Conservation (phyloP, 2,329 filamentous ascomycete genomes). For the Fusarium algeriense region DNA sequence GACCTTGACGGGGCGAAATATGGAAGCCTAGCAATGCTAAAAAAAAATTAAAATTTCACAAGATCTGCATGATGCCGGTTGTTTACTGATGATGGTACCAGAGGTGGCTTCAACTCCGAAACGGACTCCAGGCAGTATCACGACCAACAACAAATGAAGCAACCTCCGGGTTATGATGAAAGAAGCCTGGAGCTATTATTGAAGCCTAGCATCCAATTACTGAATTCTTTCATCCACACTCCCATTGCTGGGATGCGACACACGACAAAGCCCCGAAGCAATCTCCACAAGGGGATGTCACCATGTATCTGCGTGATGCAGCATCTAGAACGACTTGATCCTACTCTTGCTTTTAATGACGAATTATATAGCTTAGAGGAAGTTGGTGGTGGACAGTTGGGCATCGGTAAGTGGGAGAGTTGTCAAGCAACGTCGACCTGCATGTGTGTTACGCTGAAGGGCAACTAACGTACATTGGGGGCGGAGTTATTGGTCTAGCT, state of each 20-base stretch:
- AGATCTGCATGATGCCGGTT: neutral
- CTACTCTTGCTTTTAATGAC: accelerated
- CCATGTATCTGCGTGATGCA: neutral
- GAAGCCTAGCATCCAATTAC: neutral
- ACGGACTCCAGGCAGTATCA: neutral
- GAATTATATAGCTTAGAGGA: accelerated
- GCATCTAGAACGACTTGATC: accelerated
- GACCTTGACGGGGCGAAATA: neutral
- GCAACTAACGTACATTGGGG: neutral
- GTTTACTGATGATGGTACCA: neutral
- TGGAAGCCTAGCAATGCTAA: neutral
- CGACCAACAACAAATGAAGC: neutral
- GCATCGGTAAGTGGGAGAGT: neutral
- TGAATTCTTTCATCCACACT: neutral
- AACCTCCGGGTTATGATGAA: neutral
- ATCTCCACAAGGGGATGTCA: neutral
- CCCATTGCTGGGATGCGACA: neutral
- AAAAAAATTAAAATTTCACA: neutral
- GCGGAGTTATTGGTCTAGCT: no score
- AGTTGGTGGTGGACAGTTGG: accelerated
- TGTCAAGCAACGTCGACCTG: neutral
- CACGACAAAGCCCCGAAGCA: neutral
- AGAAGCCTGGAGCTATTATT: neutral
- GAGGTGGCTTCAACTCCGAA: neutral
- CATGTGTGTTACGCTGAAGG: no score